phyloP scores from a whole-genome alignment of 805 yeast species.

The Helenozyma baotianmanensis region DNA sequence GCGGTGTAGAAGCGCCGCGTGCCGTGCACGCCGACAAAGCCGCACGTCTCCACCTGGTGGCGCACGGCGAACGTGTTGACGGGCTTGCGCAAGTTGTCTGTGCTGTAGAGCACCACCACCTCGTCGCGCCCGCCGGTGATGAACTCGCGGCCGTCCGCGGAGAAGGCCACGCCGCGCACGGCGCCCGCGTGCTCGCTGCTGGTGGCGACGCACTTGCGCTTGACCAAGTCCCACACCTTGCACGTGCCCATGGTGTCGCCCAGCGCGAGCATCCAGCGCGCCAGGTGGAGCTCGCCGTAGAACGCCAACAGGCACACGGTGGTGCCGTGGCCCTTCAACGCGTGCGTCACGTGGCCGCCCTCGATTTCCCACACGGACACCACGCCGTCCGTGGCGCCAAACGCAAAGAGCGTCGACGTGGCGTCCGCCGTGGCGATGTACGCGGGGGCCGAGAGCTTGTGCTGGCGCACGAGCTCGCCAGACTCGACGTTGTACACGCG shows the following conservation, averaged over 20 bases:
- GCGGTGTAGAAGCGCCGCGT: conserved; percentile 57
- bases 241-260: conserved; percentile 58
- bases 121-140: conserved; percentile 90
- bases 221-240: conserved; percentile 63
- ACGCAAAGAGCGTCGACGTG: conserved; percentile 81
- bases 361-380: conserved; percentile 90
- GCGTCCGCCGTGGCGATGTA: conserved; percentile 72
- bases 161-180: conserved; percentile 77
- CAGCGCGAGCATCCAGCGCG: conserved; percentile 73
- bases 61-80: conserved; percentile 65
- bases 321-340: conserved; percentile 89
- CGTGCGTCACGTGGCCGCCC: conserved; percentile 84
- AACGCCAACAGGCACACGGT: conserved; percentile 73
- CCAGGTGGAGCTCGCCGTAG: conserved; percentile 63
- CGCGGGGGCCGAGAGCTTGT: conserved; percentile 73
- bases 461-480: conserved; percentile 40
- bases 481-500: conserved; percentile 53
- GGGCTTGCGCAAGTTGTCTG: conserved; percentile 46
- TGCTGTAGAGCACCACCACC: conserved; percentile 56
- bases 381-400: conserved; percentile 94
- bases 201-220: conserved; percentile 61
- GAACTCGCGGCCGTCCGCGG: conserved; percentile 47
- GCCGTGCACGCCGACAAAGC: conserved; percentile 41
- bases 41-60: conserved; percentile 70
- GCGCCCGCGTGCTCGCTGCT: conserved; percentile 76